These are phyloP conservation scores for Neostapfia colusana DNA, from an alignment of 176 grass and related monocot genomes.

Conservation along the genomic window DNA sequence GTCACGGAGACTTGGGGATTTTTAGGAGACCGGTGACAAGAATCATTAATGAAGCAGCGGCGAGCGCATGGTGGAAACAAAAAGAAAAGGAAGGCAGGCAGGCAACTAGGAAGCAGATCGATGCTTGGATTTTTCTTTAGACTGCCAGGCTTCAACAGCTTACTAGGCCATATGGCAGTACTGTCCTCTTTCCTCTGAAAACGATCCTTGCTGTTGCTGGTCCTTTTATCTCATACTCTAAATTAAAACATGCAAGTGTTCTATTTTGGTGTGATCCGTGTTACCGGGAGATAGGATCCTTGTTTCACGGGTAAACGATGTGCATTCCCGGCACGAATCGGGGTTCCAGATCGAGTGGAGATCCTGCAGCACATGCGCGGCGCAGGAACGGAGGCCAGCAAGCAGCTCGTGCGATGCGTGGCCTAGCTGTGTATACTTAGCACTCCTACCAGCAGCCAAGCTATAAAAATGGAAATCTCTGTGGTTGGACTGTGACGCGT, in stretches of 20 bases:
- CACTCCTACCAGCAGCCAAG: not conserved
- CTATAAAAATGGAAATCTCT: not conserved
- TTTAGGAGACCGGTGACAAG: no score
- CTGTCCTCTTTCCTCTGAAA: no score
- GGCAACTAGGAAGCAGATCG: no score
- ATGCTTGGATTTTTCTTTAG: no score
- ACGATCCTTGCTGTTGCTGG: not conserved
- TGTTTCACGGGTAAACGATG: conserved; percentile 20
- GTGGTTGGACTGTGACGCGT: not conserved
- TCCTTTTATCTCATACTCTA: not conserved
- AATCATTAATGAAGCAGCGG: no score
- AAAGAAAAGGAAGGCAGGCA: no score
- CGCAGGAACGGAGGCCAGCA: not conserved
- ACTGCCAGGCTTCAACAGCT: no score
- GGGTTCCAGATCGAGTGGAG: not conserved
- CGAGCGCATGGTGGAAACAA: no score
- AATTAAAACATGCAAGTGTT: not conserved
- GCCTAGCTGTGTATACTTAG: not conserved
- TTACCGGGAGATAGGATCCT: conserved; percentile 23
- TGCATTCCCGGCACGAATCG: not conserved
- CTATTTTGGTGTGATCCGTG: not conserved
- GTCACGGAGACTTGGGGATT: no score
- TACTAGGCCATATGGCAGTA: no score
- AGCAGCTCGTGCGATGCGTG: not conserved
- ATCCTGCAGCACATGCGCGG: not conserved